Conservation (phyloP, 495 filamentous ascomycete species). For the Neurospora tetrasperma region DNA sequence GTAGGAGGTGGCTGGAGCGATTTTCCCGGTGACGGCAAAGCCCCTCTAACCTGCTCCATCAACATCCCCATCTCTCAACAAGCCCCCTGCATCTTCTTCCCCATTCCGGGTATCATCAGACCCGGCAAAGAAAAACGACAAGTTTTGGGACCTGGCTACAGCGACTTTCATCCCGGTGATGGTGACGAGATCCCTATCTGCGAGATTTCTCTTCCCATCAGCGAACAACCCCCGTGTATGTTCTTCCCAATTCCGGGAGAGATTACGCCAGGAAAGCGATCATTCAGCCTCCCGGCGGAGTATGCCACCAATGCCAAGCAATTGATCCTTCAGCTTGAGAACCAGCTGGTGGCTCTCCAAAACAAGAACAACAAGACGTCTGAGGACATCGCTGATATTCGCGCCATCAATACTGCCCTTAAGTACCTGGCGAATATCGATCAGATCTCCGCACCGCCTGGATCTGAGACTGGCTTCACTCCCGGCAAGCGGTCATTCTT, state of each 20-base stretch:
- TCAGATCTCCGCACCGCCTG: conserved; percentile 18
- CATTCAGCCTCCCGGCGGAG: conserved; percentile 14
- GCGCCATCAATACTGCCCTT: conserved; percentile 16
- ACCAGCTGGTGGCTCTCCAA: conserved; percentile 14
- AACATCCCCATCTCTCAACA: background rate
- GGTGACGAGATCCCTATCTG: conserved; percentile 8
- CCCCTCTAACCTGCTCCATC: conserved; percentile 1
- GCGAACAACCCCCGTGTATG: conserved; percentile 16
- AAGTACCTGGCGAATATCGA: conserved; percentile 17
- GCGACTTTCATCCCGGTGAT: conserved; percentile 10
- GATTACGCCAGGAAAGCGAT: background rate
- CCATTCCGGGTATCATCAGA: conserved; percentile 13
- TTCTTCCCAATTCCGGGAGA: conserved; percentile 15
- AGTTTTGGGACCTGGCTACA: conserved; percentile 11
- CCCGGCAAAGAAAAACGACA: conserved; percentile 13
- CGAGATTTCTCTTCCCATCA: conserved; percentile 8
- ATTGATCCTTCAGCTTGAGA: conserved; percentile 18
- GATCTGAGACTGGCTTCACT: conserved; percentile 15
- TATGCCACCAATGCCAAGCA: conserved; percentile 14
- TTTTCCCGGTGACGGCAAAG: conserved; percentile 3
- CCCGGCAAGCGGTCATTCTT: conserved; percentile 15
- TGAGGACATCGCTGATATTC: conserved; percentile 15
- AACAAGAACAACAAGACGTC: conserved; percentile 22
- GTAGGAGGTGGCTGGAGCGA: conserved; percentile 7
- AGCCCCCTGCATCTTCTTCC: conserved; percentile 12